phyloP scores from a whole-genome alignment of 306 rosid species.

The Pueraria montana region DNA sequence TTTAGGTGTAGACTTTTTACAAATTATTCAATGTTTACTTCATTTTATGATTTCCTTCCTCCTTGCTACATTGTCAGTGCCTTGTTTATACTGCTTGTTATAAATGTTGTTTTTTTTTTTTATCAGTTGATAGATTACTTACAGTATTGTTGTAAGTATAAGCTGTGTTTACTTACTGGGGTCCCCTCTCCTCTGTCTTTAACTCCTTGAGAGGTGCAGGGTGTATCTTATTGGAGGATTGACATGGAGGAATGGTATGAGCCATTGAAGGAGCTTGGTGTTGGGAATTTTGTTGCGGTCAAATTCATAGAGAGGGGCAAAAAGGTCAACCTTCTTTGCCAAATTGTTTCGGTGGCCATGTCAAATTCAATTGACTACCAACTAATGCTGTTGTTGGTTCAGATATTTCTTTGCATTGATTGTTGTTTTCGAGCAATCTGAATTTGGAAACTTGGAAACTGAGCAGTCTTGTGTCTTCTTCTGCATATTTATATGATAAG shows the following conservation, averaged over 20 bases:
- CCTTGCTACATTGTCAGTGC: no score
- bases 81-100: no score
- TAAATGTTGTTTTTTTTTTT: no score
- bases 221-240: slow-evolving; percentile 36
- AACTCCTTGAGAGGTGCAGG: slow-evolving; percentile 7
- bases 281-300: slow-evolving; percentile 95
- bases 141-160: background rate
- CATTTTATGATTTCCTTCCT: no score
- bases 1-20: no score
- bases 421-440: slow-evolving; percentile 9
- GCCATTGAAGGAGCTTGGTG: slow-evolving; percentile 92
- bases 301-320: slow-evolving; percentile 97
- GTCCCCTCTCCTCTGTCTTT: background rate
- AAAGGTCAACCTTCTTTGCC: slow-evolving; percentile 62
- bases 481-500: background rate
- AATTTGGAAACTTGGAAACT: slow-evolving; percentile 28
- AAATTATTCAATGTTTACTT: no score
- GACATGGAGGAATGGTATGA: slow-evolving; percentile 92
- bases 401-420: slow-evolving; percentile 17
- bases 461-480: background rate
- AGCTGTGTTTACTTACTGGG: slow-evolving; percentile 25
- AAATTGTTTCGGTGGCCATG: background rate
- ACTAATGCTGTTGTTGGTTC: background rate
- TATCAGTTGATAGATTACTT: no score
- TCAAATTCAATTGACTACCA: slow-evolving; percentile 3